A percentile compares a stretch with the other conserved stretches of the same genome.
Conservation (phyloP, 2,329 filamentous ascomycete species). For the Hypoxylon sp. region DNA sequence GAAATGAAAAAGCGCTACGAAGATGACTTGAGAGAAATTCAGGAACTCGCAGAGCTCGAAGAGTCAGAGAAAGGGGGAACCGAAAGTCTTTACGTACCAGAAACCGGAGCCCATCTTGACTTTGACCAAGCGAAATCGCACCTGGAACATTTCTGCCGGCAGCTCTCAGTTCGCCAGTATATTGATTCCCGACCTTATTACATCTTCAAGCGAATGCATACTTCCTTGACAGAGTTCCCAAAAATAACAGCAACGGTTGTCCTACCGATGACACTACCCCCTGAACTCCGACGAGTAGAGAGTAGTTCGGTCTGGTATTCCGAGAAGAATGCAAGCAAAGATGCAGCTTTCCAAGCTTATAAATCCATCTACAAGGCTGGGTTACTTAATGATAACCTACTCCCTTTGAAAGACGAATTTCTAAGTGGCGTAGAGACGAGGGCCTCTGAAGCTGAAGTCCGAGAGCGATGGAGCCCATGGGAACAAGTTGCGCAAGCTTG, state of each 20-base stretch:
- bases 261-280: constrained; percentile 79
- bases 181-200: constrained; percentile 79
- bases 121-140: constrained; percentile 82
- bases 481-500: constrained; percentile 60
- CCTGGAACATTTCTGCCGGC: constrained; percentile 84
- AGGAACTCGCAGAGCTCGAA: constrained; percentile 65
- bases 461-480: constrained; percentile 65
- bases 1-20: constrained; percentile 81
- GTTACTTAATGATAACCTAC: constrained; percentile 82
- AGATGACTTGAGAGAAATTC: constrained; percentile 70
- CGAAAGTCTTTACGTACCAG: constrained; percentile 56
- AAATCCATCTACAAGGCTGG: constrained; percentile 76
- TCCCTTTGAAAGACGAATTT: constrained; percentile 71
- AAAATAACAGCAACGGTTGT: constrained; percentile 72
- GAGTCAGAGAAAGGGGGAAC: constrained; percentile 56
- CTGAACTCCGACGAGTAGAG: constrained; percentile 67
- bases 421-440: constrained; percentile 58
- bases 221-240: constrained; percentile 41
- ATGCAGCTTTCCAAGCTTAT: constrained; percentile 88
- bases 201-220: constrained; percentile 61
- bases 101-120: constrained; percentile 75
- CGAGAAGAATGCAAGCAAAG: constrained; percentile 80
- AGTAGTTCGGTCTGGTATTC: constrained; percentile 75
- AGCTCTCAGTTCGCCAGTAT: constrained; percentile 71
- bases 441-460: constrained; percentile 55